Evolutionary conservation across 1,139 yeast genomes (phyloP).

Genomic region (Candida sp.): DNA sequence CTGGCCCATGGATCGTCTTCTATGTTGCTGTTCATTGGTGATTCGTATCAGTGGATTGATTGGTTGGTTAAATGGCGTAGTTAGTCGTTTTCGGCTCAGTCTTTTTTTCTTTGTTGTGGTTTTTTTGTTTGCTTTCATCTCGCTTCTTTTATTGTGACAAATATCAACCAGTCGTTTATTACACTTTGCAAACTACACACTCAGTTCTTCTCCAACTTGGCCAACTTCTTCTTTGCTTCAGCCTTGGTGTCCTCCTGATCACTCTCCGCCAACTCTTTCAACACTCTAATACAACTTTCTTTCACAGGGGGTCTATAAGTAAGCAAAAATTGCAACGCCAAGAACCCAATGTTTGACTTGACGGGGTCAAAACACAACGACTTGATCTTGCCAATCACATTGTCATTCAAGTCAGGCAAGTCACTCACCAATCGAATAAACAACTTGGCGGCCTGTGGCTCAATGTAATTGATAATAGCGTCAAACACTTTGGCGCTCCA

Average conservation of each 20-base stretch:
- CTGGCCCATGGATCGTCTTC: conserved; percentile 49
- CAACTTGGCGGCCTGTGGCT: conserved; percentile 75
- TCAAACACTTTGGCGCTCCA: conserved; percentile 82
- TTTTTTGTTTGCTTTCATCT: neutral
- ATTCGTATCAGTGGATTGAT: neutral
- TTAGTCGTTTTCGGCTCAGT: neutral
- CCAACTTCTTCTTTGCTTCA: conserved; percentile 57
- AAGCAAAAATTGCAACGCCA: conserved; percentile 77
- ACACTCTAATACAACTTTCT: conserved; percentile 63
- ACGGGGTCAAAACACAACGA: conserved; percentile 88
- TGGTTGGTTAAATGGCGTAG: neutral
- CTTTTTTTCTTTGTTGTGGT: no score
- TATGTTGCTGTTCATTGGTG: conserved; percentile 21
- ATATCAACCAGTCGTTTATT: no score
- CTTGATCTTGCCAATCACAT: conserved; percentile 64
- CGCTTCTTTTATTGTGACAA: neutral
- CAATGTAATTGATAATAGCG: conserved; percentile 82
- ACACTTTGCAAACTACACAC: neutral
- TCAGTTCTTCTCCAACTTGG: conserved; percentile 37
- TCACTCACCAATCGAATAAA: conserved; percentile 87
- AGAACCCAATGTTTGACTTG: conserved; percentile 78
- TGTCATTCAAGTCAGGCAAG: conserved; percentile 72
- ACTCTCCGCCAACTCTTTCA: conserved; percentile 57
- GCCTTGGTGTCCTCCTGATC: conserved; percentile 57
- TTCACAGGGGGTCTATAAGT: conserved; percentile 92